Evolutionary conservation across 176 grass and related monocot genomes (phyloP).

Genomic region (Aechmea fasciata): DNA sequence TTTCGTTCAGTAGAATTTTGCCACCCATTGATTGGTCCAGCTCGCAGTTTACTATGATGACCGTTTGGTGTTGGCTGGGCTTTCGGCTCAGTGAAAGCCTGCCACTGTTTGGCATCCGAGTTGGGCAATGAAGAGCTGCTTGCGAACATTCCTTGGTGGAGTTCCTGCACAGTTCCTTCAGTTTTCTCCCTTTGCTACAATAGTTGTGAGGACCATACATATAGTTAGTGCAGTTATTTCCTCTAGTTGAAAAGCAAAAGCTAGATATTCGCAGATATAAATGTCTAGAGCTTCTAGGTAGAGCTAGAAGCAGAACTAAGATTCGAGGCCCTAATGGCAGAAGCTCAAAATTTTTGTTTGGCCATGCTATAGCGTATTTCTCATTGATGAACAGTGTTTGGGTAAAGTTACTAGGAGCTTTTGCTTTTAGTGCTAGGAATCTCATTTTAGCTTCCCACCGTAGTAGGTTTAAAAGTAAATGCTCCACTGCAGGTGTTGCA

Average conservation of each 20-base stretch:
- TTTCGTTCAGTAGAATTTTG: conserved; percentile 25
- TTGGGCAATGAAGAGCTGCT: conserved; percentile 29
- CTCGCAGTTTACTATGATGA: conserved; percentile 13
- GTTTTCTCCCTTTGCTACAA: conserved; percentile 60
- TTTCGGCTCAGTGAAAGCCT: conserved; percentile 45
- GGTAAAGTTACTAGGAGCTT: too few species aligned
- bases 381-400: too few species aligned
- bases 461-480: too few species aligned
- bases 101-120: conserved; percentile 41
- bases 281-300: neutral
- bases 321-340: too few species aligned
- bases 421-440: too few species aligned
- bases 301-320: too few species aligned
- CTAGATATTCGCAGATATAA: neutral
- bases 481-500: too few species aligned
- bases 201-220: conserved; percentile 2
- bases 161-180: conserved; percentile 62
- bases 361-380: too few species aligned
- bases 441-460: too few species aligned
- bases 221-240: neutral
- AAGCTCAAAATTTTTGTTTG: too few species aligned
- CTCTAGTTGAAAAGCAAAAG: conserved; percentile 14
- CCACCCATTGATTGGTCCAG: conserved; percentile 21
- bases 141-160: conserved; percentile 47
- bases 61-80: conserved; percentile 33